A percentile compares a stretch with the other conserved stretches of the same genome.
Conservation (phyloP, 768 basidiomycete species). For the Trametes villosa region DNA sequence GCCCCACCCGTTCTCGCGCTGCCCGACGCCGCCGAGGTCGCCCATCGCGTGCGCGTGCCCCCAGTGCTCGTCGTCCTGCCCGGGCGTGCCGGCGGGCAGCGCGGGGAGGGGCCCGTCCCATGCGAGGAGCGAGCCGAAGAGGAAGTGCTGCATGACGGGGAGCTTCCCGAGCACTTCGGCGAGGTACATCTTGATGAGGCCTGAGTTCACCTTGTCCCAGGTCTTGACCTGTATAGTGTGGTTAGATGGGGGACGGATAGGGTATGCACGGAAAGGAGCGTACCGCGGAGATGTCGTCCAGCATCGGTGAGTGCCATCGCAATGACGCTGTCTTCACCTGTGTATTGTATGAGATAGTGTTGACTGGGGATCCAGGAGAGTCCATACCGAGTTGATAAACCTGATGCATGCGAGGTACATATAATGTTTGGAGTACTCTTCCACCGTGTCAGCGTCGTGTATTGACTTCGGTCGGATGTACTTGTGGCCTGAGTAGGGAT, state of each 20-base stretch:
- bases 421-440: slow-evolving; percentile 90
- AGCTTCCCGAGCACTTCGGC: slow-evolving; percentile 96
- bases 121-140: slow-evolving; percentile 82
- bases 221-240: slow-evolving; percentile 62
- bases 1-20: slow-evolving; percentile 71
- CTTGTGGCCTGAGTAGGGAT: slow-evolving; percentile 66
- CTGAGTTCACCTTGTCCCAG: slow-evolving; percentile 95
- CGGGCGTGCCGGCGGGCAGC: slow-evolving; percentile 28
- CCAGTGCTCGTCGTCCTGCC: slow-evolving; percentile 45
- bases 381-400: slow-evolving; percentile 89
- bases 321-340: slow-evolving; percentile 95
- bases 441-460: slow-evolving; percentile 88
- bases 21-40: slow-evolving; percentile 50
- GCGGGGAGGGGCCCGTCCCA: slow-evolving; percentile 65
- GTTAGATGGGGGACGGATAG: not conserved
- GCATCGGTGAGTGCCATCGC: slow-evolving; percentile 98
- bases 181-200: slow-evolving; percentile 98
- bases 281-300: slow-evolving; percentile 93
- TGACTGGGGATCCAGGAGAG: not conserved
- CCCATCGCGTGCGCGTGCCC: slow-evolving; percentile 54
- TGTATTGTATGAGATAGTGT: not conserved
- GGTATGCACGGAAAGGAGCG: slow-evolving; percentile 19
- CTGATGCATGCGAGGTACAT: slow-evolving; percentile 97
- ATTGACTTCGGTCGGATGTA: slow-evolving; percentile 91
- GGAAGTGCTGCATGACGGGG: slow-evolving; percentile 94